These are phyloP conservation scores for Neospermospora avenae DNA, from an alignment of 2,329 filamentous ascomycete species.

Conservation along the genomic window DNA sequence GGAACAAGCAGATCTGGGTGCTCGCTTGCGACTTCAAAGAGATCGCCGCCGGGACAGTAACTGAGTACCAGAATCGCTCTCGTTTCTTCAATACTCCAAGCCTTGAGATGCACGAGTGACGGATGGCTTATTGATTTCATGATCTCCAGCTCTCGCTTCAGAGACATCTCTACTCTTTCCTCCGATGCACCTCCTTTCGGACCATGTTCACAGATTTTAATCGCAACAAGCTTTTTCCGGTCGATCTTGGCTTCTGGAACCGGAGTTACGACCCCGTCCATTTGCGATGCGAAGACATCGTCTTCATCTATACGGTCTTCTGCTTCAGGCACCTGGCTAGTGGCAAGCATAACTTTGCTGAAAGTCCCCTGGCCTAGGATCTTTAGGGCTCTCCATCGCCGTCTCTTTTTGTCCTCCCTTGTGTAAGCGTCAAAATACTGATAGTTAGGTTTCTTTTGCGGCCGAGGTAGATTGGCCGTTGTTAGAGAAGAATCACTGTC, in stretches of 20 bases:
- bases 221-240: constrained; percentile 81
- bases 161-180: constrained; percentile 85
- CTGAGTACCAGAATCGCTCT: constrained; percentile 82
- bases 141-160: constrained; percentile 94
- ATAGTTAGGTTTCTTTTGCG: constrained; percentile 39
- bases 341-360: constrained; percentile 88
- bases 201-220: constrained; percentile 94
- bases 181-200: constrained; percentile 91
- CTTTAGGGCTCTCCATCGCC: constrained; percentile 76
- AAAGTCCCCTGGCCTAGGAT: constrained; percentile 91
- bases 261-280: constrained; percentile 34
- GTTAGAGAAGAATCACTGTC: constrained; percentile 47
- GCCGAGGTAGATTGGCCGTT: constrained; percentile 36
- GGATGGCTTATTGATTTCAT: constrained; percentile 86
- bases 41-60: constrained; percentile 89
- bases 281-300: constrained; percentile 30
- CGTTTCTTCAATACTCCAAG: constrained; percentile 80
- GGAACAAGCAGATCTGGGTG: constrained; percentile 66
- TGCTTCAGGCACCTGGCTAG: constrained; percentile 62
- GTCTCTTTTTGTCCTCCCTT: constrained; percentile 64
- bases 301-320: constrained; percentile 40
- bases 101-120: constrained; percentile 85
- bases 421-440: constrained; percentile 71
- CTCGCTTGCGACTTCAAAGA: constrained; percentile 86
- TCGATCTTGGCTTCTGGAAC: constrained; percentile 44